A percentile compares a stretch with the other conserved stretches of the same genome.
These are phyloP conservation scores for Herpetospermum pedunculosum DNA, from an alignment of 306 rosid genomes.

Conservation along the genomic window DNA sequence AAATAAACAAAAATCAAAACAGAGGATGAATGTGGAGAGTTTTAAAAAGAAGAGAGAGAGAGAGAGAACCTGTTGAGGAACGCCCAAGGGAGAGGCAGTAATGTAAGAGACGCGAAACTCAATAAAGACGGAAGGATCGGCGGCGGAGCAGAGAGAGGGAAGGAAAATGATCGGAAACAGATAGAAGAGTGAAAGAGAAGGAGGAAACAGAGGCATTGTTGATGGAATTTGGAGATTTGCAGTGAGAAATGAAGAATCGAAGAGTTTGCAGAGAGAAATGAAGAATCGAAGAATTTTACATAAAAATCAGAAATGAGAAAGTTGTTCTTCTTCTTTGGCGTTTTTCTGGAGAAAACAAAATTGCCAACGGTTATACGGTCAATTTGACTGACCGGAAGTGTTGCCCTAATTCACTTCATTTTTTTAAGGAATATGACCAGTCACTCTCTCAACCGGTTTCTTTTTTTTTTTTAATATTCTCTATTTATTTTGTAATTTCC, in stretches of 20 bases:
- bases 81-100: conserved; percentile 70
- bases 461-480: background rate
- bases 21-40: background rate
- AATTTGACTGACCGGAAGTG: background rate
- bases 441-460: background rate
- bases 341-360: background rate
- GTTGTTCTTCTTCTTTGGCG: background rate
- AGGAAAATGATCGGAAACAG: conserved; percentile 35
- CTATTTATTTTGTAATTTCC: background rate
- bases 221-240: background rate
- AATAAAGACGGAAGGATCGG: conserved; percentile 39
- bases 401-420: background rate
- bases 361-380: conserved; percentile 7
- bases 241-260: background rate
- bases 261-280: background rate
- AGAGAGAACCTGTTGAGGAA: conserved; percentile 52
- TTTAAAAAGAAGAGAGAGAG: background rate
- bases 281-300: conserved; percentile 1
- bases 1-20: background rate
- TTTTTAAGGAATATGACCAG: background rate
- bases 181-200: conserved; percentile 19
- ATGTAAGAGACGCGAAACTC: conserved; percentile 48
- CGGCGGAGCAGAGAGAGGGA: conserved; percentile 33
- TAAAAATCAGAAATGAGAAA: background rate
- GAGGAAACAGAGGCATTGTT: conserved; percentile 24